Percentiles rank a stretch among this genome's conserved stretches.
phyloP scores from a whole-genome alignment of 352 stramenopile species.

The Phytophthora pseudosyringae region DNA sequence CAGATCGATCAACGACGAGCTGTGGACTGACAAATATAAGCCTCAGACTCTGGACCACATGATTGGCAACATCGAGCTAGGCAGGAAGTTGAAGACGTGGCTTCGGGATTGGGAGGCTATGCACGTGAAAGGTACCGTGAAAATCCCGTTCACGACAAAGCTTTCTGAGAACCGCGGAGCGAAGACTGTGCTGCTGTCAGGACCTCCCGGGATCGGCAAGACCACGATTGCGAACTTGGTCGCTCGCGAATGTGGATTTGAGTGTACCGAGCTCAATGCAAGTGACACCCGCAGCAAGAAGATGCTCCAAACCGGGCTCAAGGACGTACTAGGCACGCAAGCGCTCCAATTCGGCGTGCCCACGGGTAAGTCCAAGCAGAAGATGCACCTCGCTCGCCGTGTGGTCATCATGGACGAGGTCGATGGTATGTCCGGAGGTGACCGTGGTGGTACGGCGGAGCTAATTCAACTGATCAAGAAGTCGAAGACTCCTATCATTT shows the following conservation, averaged over 20 bases:
- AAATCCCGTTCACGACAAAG: slow-evolving; percentile 78
- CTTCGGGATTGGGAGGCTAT: slow-evolving; percentile 82
- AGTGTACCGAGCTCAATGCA: slow-evolving; percentile 97
- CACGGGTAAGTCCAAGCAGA: slow-evolving; percentile 46
- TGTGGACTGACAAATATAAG: slow-evolving; percentile 98
- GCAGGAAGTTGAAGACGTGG: slow-evolving; percentile 90
- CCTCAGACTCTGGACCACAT: slow-evolving; percentile 92
- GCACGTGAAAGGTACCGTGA: slow-evolving; percentile 87
- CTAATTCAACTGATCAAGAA: slow-evolving; percentile 99
- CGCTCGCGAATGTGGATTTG: slow-evolving; percentile 90
- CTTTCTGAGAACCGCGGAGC: slow-evolving; percentile 89
- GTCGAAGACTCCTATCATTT: slow-evolving; percentile 99
- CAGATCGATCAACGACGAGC: slow-evolving; percentile 57
- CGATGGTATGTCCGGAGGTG: slow-evolving; percentile 97
- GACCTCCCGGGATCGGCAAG: slow-evolving; percentile 96
- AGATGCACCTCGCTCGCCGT: slow-evolving; percentile 81
- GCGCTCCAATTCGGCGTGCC: slow-evolving; percentile 84
- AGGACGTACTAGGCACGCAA: slow-evolving; percentile 94
- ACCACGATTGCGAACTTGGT: slow-evolving; percentile 96
- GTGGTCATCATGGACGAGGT: slow-evolving; percentile 99
- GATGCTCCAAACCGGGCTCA: slow-evolving; percentile 90
- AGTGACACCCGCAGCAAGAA: slow-evolving; percentile 98
- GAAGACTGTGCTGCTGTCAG: slow-evolving; percentile 96
- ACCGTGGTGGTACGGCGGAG: slow-evolving; percentile 97
- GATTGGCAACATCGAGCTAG: slow-evolving; percentile 93